Evolutionary conservation across 345 rosid genomes (phyloP).

Genomic region (Gossypium mustelinum): DNA sequence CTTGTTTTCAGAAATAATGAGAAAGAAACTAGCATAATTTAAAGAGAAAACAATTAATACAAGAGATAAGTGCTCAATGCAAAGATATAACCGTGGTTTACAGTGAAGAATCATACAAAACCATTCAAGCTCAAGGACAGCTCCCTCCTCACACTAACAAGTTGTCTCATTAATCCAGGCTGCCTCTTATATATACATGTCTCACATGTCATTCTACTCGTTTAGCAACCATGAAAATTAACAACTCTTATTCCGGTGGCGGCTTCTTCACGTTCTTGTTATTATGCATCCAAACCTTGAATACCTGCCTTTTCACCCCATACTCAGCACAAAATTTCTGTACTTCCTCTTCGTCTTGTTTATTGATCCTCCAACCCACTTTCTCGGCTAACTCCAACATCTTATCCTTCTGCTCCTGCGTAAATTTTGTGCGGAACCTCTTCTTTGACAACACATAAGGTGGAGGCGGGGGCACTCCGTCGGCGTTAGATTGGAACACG

Average conservation of each 20-base stretch:
- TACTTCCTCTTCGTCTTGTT: slow-evolving; percentile 62
- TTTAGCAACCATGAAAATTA: neutral
- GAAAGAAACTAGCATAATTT: neutral
- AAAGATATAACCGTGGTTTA: neutral
- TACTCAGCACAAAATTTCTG: slow-evolving; percentile 56
- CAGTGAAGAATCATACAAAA: slow-evolving; percentile 9
- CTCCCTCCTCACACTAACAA: neutral
- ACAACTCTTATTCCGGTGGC: slow-evolving; percentile 17
- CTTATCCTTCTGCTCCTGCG: slow-evolving; percentile 64
- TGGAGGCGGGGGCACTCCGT: slow-evolving; percentile 34
- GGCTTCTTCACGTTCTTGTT: slow-evolving; percentile 68
- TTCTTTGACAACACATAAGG: slow-evolving; percentile 54
- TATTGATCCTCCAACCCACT: slow-evolving; percentile 69
- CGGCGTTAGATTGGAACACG: slow-evolving; percentile 43
- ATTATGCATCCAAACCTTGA: slow-evolving; percentile 92
- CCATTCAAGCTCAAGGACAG: neutral
- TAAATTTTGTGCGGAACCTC: slow-evolving; percentile 63
- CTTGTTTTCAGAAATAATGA: neutral
- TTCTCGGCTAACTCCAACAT: slow-evolving; percentile 81
- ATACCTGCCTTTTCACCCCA: slow-evolving; percentile 67
- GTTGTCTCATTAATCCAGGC: neutral
- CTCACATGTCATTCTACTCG: neutral
- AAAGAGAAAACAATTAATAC: neutral
- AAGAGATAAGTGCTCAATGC: neutral
- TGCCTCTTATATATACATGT: neutral